Evolutionary conservation across 2,329 filamentous ascomycete species (phyloP).

Genomic region (Camptophora hylomeconis): DNA sequence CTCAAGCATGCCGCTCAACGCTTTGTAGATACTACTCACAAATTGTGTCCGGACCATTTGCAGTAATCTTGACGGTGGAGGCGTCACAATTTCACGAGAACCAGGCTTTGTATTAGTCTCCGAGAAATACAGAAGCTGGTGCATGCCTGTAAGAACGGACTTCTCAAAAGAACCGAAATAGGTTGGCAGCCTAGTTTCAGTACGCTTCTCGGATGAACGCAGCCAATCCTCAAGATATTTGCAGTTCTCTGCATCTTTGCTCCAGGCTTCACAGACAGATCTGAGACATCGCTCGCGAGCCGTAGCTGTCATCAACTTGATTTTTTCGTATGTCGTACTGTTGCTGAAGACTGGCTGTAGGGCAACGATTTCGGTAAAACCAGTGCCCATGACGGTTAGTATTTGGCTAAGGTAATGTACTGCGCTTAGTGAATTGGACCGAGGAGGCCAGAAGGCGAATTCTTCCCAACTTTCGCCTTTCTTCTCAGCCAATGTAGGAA

Average conservation of each 20-base stretch:
- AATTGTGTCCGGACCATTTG: constrained; percentile 88
- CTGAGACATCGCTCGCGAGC: constrained; percentile 75
- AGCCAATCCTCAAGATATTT: constrained; percentile 92
- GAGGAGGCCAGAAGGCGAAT: constrained; percentile 90
- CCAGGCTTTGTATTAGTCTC: constrained; percentile 68
- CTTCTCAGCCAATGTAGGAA: constrained; percentile 63
- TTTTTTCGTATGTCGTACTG: constrained; percentile 49
- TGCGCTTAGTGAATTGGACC: constrained; percentile 83
- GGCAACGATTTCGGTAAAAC: constrained; percentile 71
- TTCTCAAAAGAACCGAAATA: constrained; percentile 79
- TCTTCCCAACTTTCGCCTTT: constrained; percentile 82
- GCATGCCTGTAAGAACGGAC: constrained; percentile 69
- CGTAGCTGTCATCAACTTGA: constrained; percentile 62
- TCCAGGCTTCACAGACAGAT: constrained; percentile 83
- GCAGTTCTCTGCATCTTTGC: constrained; percentile 81
- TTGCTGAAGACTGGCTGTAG: constrained; percentile 52
- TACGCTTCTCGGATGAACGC: constrained; percentile 63
- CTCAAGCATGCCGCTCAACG: constrained; percentile 88
- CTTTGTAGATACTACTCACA: constrained; percentile 85
- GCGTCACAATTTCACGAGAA: constrained; percentile 63
- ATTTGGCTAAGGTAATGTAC: constrained; percentile 79
- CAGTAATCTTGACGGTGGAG: constrained; percentile 74
- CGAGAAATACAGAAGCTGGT: constrained; percentile 87
- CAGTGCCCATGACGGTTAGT: constrained; percentile 69
- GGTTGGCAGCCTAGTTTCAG: constrained; percentile 81